phyloP scores from a whole-genome alignment of 1,139 yeast species.

The Spathaspora sp. region DNA sequence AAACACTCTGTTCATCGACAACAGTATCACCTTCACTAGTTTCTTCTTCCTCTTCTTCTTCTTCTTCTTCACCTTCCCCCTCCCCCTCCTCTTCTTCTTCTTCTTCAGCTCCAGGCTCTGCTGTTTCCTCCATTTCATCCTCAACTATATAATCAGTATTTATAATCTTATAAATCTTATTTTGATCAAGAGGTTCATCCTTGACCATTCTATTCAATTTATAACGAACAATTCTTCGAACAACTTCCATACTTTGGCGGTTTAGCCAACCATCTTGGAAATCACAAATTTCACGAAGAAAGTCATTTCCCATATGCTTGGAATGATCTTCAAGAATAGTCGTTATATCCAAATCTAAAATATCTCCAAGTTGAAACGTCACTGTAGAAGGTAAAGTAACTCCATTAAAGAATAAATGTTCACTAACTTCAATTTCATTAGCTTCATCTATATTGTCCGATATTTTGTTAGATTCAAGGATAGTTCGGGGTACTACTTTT shows the following conservation, averaged over 20 bases:
- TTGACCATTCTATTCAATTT: conserved; percentile 59
- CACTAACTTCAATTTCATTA: conserved; percentile 34
- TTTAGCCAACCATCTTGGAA: conserved; percentile 76
- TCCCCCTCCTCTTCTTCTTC: conserved; percentile 22
- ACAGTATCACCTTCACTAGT: background rate
- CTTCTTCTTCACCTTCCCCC: conserved; percentile 23
- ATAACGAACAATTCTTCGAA: conserved; percentile 70
- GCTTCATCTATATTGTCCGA: conserved; percentile 7
- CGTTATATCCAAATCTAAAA: conserved; percentile 63
- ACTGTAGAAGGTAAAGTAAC: conserved; percentile 63
- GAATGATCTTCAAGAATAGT: conserved; percentile 42
- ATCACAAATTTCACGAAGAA: conserved; percentile 43
- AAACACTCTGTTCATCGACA: conserved; percentile 18
- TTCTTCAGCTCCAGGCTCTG: conserved; percentile 21
- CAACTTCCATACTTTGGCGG: conserved; percentile 56
- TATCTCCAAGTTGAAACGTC: conserved; percentile 80
- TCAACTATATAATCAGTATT: conserved; percentile 37
- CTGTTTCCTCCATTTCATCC: conserved; percentile 26
- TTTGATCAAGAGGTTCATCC: conserved; percentile 41
- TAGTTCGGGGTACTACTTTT: conserved; percentile 19
- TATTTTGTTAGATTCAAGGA: conserved; percentile 14
- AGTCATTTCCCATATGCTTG: conserved; percentile 36
- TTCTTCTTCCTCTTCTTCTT: conserved; percentile 12
- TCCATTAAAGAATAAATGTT: conserved; percentile 72
- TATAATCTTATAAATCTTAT: conserved; percentile 45